Percentiles rank a stretch among this genome's conserved stretches.
phyloP scores from a whole-genome alignment of 2,329 filamentous ascomycete genomes.

The Coniochaeta sp. region DNA sequence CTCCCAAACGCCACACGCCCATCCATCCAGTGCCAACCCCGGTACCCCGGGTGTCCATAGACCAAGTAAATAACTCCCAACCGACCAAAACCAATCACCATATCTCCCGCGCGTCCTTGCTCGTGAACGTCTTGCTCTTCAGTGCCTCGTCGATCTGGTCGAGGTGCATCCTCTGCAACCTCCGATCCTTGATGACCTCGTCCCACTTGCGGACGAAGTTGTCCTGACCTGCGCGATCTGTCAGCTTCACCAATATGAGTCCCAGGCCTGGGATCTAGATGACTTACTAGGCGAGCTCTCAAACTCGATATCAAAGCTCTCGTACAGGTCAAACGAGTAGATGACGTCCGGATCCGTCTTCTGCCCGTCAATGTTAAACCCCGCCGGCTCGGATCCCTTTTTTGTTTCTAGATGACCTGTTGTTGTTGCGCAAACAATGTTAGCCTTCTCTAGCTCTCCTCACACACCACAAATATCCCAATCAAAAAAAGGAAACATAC shows the following conservation, averaged over 20 bases:
- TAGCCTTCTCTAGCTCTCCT: too few species aligned
- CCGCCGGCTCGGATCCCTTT: conserved; percentile 14
- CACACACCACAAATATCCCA: too few species aligned
- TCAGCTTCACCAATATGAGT: too few species aligned
- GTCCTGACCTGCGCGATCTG: conserved; percentile 17
- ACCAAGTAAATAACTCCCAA: background rate
- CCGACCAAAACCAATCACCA: conserved; percentile 6
- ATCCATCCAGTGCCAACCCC: background rate
- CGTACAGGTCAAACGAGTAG: conserved; percentile 18
- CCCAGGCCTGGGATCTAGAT: too few species aligned
- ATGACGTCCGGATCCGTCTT: conserved; percentile 16
- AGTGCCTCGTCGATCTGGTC: conserved; percentile 19
- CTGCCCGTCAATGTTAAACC: conserved; percentile 17
- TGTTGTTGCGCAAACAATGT: too few species aligned
- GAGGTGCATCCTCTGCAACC: conserved; percentile 14
- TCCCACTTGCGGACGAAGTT: conserved; percentile 21
- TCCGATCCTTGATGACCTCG: conserved; percentile 19
- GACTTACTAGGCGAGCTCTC: conserved; percentile 20
- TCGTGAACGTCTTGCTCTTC: conserved; percentile 16
- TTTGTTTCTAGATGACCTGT: conserved; percentile 15
- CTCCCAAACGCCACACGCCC: conserved; percentile 1
- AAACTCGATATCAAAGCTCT: conserved; percentile 23
- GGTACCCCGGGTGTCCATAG: background rate
- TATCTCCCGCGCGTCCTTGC: conserved; percentile 14
- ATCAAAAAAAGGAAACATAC: conserved; percentile 8